These are phyloP conservation scores for Immersiella caudata DNA, from an alignment of 495 filamentous ascomycete genomes.

Conservation along the genomic window DNA sequence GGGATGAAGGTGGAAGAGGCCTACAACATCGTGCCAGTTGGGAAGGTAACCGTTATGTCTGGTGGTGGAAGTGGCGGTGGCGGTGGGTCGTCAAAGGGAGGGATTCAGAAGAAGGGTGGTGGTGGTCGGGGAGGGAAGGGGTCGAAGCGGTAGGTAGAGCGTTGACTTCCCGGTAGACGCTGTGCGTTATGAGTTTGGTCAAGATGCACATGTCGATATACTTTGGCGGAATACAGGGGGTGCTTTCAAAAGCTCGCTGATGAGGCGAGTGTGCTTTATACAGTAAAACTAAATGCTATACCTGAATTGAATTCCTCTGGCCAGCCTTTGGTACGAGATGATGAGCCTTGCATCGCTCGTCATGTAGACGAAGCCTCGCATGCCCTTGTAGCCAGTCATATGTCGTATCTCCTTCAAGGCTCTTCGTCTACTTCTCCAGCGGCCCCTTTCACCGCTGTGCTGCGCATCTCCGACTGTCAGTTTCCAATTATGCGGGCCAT, in stretches of 20 bases:
- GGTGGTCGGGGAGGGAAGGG: slow-evolving; percentile 25
- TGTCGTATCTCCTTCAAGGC: not conserved
- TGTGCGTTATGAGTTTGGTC: too few relatives aligned
- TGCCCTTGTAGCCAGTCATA: too few relatives aligned
- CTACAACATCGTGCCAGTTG: slow-evolving; percentile 77
- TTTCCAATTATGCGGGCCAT: not conserved
- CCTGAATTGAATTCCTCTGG: not conserved
- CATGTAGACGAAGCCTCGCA: not conserved
- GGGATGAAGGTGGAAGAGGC: slow-evolving; percentile 81
- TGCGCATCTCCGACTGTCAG: not conserved
- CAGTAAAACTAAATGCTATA: slow-evolving; percentile 7
- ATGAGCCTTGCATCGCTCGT: not conserved
- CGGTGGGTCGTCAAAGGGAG: slow-evolving; percentile 44
- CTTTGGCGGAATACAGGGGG: too few relatives aligned
- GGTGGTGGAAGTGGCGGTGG: slow-evolving; percentile 53
- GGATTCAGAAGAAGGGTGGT: slow-evolving; percentile 23
- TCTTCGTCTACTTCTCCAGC: not conserved
- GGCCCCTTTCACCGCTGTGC: too few relatives aligned
- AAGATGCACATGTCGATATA: too few relatives aligned
- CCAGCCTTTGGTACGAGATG: not conserved
- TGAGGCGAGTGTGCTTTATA: not conserved
- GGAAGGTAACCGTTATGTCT: slow-evolving; percentile 77
- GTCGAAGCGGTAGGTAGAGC: slow-evolving; percentile 18
- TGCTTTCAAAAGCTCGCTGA: not conserved
- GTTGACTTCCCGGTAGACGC: not conserved